Percentiles rank a stretch among this genome's conserved stretches.
Evolutionary conservation across 306 rosid species (phyloP).

Genomic region (Vicia villosa): DNA sequence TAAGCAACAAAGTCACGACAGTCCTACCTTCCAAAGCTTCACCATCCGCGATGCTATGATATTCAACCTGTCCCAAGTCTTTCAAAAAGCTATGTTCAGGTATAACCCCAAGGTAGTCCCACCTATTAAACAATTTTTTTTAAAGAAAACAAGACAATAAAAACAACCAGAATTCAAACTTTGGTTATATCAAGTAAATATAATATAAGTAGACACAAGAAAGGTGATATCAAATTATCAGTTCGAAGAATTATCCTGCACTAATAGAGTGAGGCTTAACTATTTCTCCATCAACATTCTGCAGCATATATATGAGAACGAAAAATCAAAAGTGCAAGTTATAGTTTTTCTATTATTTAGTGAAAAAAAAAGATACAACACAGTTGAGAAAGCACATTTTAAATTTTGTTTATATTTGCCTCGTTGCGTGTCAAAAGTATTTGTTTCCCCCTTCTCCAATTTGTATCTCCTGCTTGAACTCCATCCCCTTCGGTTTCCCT

Average conservation of each 20-base stretch:
- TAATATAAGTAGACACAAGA: slow-evolving; percentile 1
- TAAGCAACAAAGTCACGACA: slow-evolving; percentile 17
- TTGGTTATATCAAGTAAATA: too few relatives aligned
- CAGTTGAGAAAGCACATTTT: too few relatives aligned
- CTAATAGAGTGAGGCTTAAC: slow-evolving; percentile 96
- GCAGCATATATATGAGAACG: slow-evolving; percentile 87
- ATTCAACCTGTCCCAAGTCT: slow-evolving; percentile 87
- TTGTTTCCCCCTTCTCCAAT: too few relatives aligned
- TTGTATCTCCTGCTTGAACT: slow-evolving; percentile 60
- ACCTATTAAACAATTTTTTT: slow-evolving; percentile 48
- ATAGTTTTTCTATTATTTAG: too few relatives aligned
- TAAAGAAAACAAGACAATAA: slow-evolving; percentile 27
- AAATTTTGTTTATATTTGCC: too few relatives aligned
- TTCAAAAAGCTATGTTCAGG: slow-evolving; percentile 96
- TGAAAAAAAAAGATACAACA: too few relatives aligned
- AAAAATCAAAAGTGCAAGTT: too few relatives aligned
- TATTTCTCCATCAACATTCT: slow-evolving; percentile 95
- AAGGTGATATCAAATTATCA: slow-evolving; percentile 10
- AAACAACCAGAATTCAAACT: slow-evolving; percentile 10
- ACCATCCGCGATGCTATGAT: slow-evolving; percentile 72
- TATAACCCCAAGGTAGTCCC: slow-evolving; percentile 99
- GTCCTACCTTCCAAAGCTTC: slow-evolving; percentile 93
- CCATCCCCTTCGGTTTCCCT: slow-evolving; percentile 57
- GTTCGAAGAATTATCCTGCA: slow-evolving; percentile 69
- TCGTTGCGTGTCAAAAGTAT: too few relatives aligned